Percentiles rank a stretch among this genome's conserved stretches.
phyloP scores from a whole-genome alignment of 2,329 filamentous ascomycete genomes.

The Aspergillus neoniger region DNA sequence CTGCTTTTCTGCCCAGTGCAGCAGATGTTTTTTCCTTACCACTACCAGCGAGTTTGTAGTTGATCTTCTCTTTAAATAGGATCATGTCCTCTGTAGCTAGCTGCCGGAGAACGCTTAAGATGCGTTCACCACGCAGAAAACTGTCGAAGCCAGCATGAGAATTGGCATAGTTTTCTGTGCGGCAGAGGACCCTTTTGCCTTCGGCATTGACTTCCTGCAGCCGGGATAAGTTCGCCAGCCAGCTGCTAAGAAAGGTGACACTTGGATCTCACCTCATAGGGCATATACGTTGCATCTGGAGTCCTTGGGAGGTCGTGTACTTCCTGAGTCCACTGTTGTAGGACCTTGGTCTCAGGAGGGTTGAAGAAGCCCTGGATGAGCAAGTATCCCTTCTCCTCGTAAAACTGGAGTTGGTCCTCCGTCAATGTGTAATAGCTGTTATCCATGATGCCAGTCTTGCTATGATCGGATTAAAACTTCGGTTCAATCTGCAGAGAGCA shows the following conservation, averaged over 20 bases:
- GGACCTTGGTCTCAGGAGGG: slow-evolving; percentile 18
- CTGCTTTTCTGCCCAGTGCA: background rate
- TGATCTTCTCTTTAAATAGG: slow-evolving; percentile 50
- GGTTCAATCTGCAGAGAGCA: background rate
- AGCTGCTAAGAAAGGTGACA: background rate
- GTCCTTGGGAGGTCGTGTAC: slow-evolving; percentile 38
- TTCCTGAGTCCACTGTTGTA: slow-evolving; percentile 38
- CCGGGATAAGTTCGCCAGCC: background rate
- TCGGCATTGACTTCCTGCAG: slow-evolving; percentile 32
- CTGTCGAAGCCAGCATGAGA: slow-evolving; percentile 36
- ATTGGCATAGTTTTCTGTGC: slow-evolving; percentile 40
- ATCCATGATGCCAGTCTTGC: slow-evolving; percentile 18
- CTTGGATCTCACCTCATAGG: slow-evolving; percentile 30
- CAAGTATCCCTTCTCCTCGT: slow-evolving; percentile 34
- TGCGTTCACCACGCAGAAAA: slow-evolving; percentile 38
- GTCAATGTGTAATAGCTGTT: slow-evolving; percentile 23
- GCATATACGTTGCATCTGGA: slow-evolving; percentile 33
- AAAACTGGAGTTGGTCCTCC: slow-evolving; percentile 27
- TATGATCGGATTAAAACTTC: background rate
- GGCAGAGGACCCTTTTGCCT: slow-evolving; percentile 35
- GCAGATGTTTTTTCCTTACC: slow-evolving; percentile 21
- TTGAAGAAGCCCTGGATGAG: slow-evolving; percentile 29
- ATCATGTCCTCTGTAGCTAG: slow-evolving; percentile 43
- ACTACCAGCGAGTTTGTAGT: slow-evolving; percentile 46
- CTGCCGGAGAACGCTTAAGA: slow-evolving; percentile 34